Base-by-base conservation (phyloP, 768 basidiomycete genomes). In the Leucocoprinus leucothites region DNA sequence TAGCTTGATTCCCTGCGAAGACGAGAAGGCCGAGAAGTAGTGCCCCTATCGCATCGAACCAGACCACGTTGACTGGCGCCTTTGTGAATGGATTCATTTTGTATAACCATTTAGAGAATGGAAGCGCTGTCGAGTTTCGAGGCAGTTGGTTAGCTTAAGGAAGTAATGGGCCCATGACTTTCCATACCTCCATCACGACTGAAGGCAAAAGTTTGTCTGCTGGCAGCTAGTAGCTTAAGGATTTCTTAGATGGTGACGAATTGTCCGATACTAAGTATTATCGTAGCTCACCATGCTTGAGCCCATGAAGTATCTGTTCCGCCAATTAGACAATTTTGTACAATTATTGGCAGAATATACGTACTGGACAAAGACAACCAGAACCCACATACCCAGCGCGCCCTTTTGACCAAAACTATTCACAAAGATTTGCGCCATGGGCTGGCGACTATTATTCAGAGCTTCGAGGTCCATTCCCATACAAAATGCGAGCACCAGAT, bases 121-220 rank as follows among this genome's bases (percentile, higher is more conserved):
- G 87, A 2, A 89, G 76, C 0, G 81, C 85, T 69, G 13, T 34
- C 28, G 31, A 25, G n/a, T n/a, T n/a, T n/a, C n/a, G n/a, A n/a
- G n/a, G n/a, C n/a, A n/a, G n/a, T n/a, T n/a, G n/a, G n/a, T n/a
- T n/a, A n/a, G n/a, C n/a, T n/a, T n/a, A n/a, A n/a, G n/a, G n/a
- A n/a, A n/a, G n/a, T n/a, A n/a, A n/a, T n/a, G n/a, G 21, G 34
- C 45, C n/a, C 16, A 9, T 26, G 2, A n/a, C 11, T 3, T 38
- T n/a, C 51, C 66, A 26, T 49, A 72, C 74, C 85, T 18, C 77
- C 78, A 62, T 90, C 87, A 1, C 87, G 78, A 22, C 84, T 78
- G 65, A 89, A 87, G 0, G 86, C 86, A 61, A 87, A 89, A 0
- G 80, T 81, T 65, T 90, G 87, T 3, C 87, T 78, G 63, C 66